Conservation (phyloP, 176 grass and related monocot species). For the Aegilops tauschii region DNA sequence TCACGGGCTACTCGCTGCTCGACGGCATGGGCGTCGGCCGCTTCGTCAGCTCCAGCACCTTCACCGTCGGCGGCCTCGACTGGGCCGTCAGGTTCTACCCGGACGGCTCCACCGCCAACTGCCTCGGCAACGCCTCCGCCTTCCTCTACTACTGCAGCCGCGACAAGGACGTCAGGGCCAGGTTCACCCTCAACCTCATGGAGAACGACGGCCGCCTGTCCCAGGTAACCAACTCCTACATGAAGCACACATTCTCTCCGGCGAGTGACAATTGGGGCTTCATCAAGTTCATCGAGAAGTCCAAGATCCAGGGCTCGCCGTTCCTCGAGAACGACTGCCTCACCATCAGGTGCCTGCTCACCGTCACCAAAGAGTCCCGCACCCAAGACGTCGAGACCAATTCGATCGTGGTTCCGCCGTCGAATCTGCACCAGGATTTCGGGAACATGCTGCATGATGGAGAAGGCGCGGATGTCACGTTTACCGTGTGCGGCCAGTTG, state of each 20-base stretch:
- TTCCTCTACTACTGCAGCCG: conserved; percentile 37
- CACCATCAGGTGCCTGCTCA: conserved; percentile 35
- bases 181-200: conserved; percentile 28
- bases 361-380: neutral
- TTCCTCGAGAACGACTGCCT: conserved; percentile 38
- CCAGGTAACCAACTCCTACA: conserved; percentile 16
- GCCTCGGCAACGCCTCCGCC: conserved; percentile 21
- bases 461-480: conserved; percentile 27
- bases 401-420: neutral
- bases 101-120: conserved; percentile 8
- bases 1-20: conserved; percentile 35
- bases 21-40: conserved; percentile 35
- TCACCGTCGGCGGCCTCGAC: conserved; percentile 40
- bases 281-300: conserved; percentile 44
- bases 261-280: conserved; percentile 36
- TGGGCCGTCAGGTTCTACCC: conserved; percentile 49
- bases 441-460: conserved; percentile 15
- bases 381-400: neutral
- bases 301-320: conserved; percentile 13
- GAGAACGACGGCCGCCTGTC: conserved; percentile 11
- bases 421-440: conserved; percentile 20
- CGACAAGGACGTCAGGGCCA: conserved; percentile 14
- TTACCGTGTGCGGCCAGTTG: neutral
- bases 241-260: conserved; percentile 32
- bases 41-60: conserved; percentile 38